A percentile compares a stretch with the other conserved stretches of the same genome.
These are phyloP conservation scores for Fusarium veterinarium DNA, from an alignment of 2,329 filamentous ascomycete genomes.

Conservation along the genomic window DNA sequence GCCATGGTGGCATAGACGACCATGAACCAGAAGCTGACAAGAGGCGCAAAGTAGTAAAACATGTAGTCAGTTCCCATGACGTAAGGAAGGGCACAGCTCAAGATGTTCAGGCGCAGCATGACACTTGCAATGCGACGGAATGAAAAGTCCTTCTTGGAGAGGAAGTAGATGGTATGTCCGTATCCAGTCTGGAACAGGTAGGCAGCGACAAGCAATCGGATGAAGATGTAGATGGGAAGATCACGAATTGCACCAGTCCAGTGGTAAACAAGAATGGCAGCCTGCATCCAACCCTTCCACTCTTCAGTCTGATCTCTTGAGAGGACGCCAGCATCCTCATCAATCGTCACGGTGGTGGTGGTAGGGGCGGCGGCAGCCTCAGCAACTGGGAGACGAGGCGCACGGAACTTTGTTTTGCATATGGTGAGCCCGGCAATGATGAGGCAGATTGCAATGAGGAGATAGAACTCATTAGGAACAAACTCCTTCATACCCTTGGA, in stretches of 20 bases:
- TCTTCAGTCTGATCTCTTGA: slow-evolving; percentile 69
- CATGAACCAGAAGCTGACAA: slow-evolving; percentile 72
- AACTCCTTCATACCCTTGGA: slow-evolving; percentile 45
- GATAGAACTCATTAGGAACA: slow-evolving; percentile 28
- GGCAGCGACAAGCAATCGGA: slow-evolving; percentile 64
- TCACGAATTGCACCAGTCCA: slow-evolving; percentile 62
- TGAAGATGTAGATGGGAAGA: slow-evolving; percentile 64
- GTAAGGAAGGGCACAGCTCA: slow-evolving; percentile 64
- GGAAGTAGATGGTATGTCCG: slow-evolving; percentile 69
- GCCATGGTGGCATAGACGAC: slow-evolving; percentile 65
- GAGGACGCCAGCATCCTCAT: slow-evolving; percentile 39
- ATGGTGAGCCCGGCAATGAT: slow-evolving; percentile 31
- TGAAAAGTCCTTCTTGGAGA: slow-evolving; percentile 67
- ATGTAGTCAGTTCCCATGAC: slow-evolving; percentile 65
- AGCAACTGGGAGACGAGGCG: slow-evolving; percentile 14
- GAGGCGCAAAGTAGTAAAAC: slow-evolving; percentile 68
- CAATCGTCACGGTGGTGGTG: background rate
- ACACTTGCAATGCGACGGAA: slow-evolving; percentile 62
- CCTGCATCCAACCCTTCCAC: slow-evolving; percentile 75
- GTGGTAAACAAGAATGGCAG: slow-evolving; percentile 63
- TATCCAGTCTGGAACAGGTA: slow-evolving; percentile 74
- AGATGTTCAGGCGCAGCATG: slow-evolving; percentile 67
- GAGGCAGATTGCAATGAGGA: slow-evolving; percentile 23
- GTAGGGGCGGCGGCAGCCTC: slow-evolving; percentile 3
- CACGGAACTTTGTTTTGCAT: slow-evolving; percentile 27